phyloP scores from a whole-genome alignment of 331 rosid genomes.

The Erythrophleum ivorense region DNA sequence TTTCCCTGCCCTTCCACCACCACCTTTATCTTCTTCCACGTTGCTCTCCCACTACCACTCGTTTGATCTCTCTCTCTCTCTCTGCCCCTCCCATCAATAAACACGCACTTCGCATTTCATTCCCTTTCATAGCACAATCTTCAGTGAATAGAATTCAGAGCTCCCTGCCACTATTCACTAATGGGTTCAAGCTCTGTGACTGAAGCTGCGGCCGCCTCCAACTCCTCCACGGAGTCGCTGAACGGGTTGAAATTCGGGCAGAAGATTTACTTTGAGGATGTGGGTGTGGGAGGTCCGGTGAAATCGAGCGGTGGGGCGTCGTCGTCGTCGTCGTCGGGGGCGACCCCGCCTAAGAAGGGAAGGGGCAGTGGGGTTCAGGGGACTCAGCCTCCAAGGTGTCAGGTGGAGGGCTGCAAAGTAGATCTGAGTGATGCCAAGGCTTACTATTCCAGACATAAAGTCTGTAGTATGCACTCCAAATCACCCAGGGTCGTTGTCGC shows the following conservation, averaged over 20 bases:
- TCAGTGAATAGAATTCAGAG: background rate
- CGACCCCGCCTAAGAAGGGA: conserved; percentile 52
- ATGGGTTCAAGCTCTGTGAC: conserved; percentile 69
- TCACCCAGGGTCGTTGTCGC: conserved; percentile 77
- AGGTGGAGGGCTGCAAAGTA: conserved; percentile 85
- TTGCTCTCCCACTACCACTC: conserved; percentile 32
- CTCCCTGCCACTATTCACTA: conserved; percentile 15
- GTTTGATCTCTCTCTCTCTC: conserved; percentile 1
- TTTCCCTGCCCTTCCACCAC: conserved; percentile 45
- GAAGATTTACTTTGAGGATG: conserved; percentile 79
- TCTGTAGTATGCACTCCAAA: conserved; percentile 86
- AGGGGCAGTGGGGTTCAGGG: conserved; percentile 48
- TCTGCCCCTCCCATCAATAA: background rate
- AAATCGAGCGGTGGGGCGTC: conserved; percentile 57
- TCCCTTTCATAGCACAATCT: background rate
- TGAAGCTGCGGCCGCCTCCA: conserved; percentile 56
- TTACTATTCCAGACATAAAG: conserved; percentile 93
- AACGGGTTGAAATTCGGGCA: conserved; percentile 75
- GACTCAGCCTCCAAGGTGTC: conserved; percentile 87
- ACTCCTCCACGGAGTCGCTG: conserved; percentile 61
- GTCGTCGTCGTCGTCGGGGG: conserved; percentile 41
- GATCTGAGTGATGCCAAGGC: conserved; percentile 91
- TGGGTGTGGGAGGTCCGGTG: conserved; percentile 42
- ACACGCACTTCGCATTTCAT: background rate
- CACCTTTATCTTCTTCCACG: conserved; percentile 37